phyloP scores from a whole-genome alignment of 192 early-diverging fungal genomes.

The Linnemannia elongata region DNA sequence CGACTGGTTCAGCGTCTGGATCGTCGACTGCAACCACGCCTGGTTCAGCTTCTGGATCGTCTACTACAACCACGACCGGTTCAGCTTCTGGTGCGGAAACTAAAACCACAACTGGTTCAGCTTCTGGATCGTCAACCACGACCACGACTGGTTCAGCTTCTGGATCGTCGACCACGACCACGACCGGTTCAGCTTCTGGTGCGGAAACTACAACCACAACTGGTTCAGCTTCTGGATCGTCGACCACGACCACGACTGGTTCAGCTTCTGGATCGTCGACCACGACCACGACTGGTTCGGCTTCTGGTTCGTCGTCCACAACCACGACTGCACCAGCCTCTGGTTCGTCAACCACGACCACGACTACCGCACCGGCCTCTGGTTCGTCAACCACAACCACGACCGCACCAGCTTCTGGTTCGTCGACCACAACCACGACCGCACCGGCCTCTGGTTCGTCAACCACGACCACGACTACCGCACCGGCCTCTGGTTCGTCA shows the following conservation, averaged over 20 bases:
- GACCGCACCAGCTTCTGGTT: too few species aligned
- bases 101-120: neutral
- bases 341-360: neutral
- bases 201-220: neutral
- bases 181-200: neutral
- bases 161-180: neutral
- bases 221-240: neutral
- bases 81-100: neutral
- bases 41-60: too few species aligned
- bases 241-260: neutral
- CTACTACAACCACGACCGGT: neutral
- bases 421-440: neutral
- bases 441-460: neutral
- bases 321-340: neutral
- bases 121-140: too few species aligned
- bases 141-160: neutral
- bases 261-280: neutral
- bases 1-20: too few species aligned
- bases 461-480: neutral
- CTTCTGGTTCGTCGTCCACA: neutral
- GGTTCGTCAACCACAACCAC: too few species aligned
- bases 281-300: neutral
- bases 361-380: too few species aligned
- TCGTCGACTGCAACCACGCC: too few species aligned
- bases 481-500: neutral